These are phyloP conservation scores for Trypanosoma vivax DNA, from an alignment of 208 protist species.

Conservation along the genomic window DNA sequence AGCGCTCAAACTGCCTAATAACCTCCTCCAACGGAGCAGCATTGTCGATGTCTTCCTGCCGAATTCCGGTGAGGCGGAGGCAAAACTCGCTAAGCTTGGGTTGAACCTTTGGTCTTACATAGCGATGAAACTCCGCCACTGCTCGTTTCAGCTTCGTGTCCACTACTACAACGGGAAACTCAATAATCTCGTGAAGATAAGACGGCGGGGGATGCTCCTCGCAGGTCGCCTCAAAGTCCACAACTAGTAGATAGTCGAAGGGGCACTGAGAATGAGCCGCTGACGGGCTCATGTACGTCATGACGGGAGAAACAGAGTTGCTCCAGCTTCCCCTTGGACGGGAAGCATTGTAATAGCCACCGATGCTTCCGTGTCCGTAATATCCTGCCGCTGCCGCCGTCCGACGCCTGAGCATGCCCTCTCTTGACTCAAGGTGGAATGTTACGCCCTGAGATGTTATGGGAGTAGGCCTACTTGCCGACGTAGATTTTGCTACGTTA, in stretches of 20 bases:
- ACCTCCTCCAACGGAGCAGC: constrained; percentile 69
- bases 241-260: constrained; percentile 87
- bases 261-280: constrained; percentile 28
- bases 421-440: constrained; percentile 70
- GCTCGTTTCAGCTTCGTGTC: constrained; percentile 56
- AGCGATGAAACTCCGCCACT: constrained; percentile 84
- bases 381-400: constrained; percentile 37
- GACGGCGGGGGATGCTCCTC: constrained; percentile 60
- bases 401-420: constrained; percentile 80
- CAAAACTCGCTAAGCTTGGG: constrained; percentile 88
- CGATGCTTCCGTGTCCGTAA: constrained; percentile 21
- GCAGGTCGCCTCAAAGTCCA: constrained; percentile 91
- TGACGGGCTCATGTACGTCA: constrained; percentile 11
- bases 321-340: constrained; percentile 25
- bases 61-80: constrained; percentile 87
- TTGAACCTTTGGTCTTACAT: constrained; percentile 80
- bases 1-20: constrained; percentile 73
- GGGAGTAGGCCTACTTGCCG: neutral
- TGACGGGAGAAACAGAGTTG: constrained; percentile 9
- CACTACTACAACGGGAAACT: constrained; percentile 92
- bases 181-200: constrained; percentile 94
- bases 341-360: constrained; percentile 22
- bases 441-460: constrained; percentile 11
- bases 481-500: constrained; percentile 11
- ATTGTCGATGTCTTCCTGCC: constrained; percentile 83